Evolutionary conservation across 495 filamentous ascomycete species (phyloP).

Genomic region (Aspergillus panamensis): DNA sequence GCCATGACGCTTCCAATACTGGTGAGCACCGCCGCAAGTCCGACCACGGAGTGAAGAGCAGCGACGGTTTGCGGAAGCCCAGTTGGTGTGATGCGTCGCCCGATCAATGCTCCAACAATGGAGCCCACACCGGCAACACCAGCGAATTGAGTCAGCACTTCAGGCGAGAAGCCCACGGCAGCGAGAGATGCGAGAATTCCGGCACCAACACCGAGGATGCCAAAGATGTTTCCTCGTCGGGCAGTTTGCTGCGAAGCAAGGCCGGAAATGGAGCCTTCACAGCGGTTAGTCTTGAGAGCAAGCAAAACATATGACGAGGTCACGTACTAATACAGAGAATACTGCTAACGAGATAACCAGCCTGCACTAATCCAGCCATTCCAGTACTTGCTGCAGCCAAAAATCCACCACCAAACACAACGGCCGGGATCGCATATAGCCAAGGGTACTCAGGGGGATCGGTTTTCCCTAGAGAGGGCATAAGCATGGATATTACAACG

Average conservation of each 20-base stretch:
- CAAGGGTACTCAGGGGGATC: conserved; percentile 81
- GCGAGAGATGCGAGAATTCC: conserved; percentile 73
- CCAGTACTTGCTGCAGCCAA: conserved; percentile 71
- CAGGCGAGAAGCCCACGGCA: conserved; percentile 72
- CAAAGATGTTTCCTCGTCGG: conserved; percentile 73
- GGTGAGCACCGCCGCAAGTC: conserved; percentile 75
- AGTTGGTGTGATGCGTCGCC: conserved; percentile 77
- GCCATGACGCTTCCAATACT: conserved; percentile 78
- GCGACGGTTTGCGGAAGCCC: conserved; percentile 80
- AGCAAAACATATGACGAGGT: neutral
- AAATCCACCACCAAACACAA: conserved; percentile 73
- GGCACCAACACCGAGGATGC: conserved; percentile 72
- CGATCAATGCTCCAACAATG: conserved; percentile 61
- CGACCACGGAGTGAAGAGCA: conserved; percentile 77
- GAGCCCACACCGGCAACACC: conserved; percentile 66
- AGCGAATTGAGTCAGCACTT: conserved; percentile 68
- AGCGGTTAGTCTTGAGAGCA: neutral
- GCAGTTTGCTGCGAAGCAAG: conserved; percentile 74
- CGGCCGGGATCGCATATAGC: conserved; percentile 71
- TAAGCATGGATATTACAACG: conserved; percentile 17
- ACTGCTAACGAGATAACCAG: conserved; percentile 75
- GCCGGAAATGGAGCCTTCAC: conserved; percentile 57
- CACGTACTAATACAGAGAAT: conserved; percentile 62
- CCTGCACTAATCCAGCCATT: conserved; percentile 75
- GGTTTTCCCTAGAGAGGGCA: conserved; percentile 49